Evolutionary conservation across 345 rosid species (phyloP), one percentile per base, ranked within the genome.

Genomic region (Populus simonii): DNA sequence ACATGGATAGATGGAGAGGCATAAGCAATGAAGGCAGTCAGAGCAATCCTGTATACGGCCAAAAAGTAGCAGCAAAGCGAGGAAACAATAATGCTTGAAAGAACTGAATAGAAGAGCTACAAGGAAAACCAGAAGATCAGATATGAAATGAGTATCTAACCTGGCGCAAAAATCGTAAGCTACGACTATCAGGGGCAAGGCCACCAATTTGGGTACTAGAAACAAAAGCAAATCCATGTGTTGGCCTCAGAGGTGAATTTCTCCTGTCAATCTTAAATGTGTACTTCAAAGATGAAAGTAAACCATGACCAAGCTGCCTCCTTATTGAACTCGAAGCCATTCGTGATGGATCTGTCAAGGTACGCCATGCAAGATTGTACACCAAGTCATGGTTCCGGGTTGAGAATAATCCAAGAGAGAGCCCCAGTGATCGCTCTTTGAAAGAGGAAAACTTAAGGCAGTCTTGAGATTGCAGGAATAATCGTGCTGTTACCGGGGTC

Each of bases 251-350:
- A 71, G 77, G 72, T 29, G 97, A 93, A 85, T 91, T 87, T 88
- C 99, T 88, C 87, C 69, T 70, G 84, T 96, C 99, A 83, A 85
- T 71, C 84, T 85, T 92, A 81, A 90, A 89, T 17, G 90, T 89
- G 74, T 93, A 92, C 81, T 91, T 96, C 81, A 96, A 81, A 15
- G 93, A 88, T 22, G 98, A 92, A 80, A 94, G 88, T 74, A 93
- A 73, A 84, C 83, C 86, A 76, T 92, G 97, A 80, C 98, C 97
- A 83, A 96, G 93, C 76, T 93, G 99, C 84, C 91, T 92, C 93
- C 94, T 89, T 35, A 92, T 74, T 25, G 97, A 76, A 31, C 76
- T 65, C 18, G 97, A 89, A n/a, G 94, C 88, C 76, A 77, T 57
- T 61, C 79, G 92, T 38, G 98, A 87, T 80, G 97, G 97, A 85